Conservation (phyloP, 2,329 filamentous ascomycete genomes). For the Nothopassalora personata region DNA sequence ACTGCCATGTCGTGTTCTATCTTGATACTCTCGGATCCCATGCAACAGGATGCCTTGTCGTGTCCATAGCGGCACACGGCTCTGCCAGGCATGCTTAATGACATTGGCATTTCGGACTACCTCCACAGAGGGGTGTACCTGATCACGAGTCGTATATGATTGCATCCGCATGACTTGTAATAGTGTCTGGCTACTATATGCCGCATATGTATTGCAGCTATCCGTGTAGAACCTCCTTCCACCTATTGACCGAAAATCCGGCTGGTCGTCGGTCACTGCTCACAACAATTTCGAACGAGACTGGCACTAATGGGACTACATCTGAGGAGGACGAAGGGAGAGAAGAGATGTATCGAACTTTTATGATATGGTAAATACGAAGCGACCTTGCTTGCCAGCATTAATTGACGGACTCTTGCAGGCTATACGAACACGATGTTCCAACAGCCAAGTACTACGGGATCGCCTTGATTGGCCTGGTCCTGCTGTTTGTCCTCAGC, state of each 20-base stretch:
- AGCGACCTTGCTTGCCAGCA: too few relatives aligned
- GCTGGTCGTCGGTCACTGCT: neutral
- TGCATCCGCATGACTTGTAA: neutral
- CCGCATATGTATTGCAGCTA: neutral
- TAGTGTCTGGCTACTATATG: neutral
- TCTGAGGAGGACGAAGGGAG: neutral
- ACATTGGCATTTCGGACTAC: neutral
- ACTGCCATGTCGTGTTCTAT: neutral
- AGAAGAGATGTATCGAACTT: neutral
- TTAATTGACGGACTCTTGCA: neutral
- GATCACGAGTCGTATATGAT: neutral
- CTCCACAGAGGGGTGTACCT: neutral
- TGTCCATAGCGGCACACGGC: neutral
- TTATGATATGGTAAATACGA: neutral
- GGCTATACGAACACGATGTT: constrained; percentile 13
- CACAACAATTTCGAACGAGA: neutral
- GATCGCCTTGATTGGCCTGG: constrained; percentile 9
- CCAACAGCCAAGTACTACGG: constrained; percentile 18
- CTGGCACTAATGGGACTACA: neutral
- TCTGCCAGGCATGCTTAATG: neutral
- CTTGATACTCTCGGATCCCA: neutral
- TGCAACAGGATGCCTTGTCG: neutral
- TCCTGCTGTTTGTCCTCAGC: constrained; percentile 12
- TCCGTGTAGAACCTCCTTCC: neutral
- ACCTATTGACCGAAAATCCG: neutral